phyloP scores from a whole-genome alignment of 1,284 basidiomycete species.

The Malassezia sympodialis region DNA sequence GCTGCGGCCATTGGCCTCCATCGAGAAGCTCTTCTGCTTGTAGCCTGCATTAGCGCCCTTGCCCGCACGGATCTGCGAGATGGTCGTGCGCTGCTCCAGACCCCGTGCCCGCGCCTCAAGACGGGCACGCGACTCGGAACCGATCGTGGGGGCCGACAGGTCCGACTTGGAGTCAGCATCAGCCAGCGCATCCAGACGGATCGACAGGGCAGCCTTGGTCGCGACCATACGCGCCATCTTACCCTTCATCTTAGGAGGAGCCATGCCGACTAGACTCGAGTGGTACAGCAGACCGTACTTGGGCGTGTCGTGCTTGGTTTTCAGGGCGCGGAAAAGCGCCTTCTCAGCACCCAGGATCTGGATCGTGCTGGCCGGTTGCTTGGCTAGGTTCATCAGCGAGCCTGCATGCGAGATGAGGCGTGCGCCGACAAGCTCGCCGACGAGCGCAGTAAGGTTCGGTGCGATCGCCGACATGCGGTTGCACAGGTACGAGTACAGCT shows the following conservation, averaged over 20 bases:
- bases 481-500: conserved; percentile 84
- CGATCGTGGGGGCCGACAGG: conserved; percentile 65
- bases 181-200: conserved; percentile 89
- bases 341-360: conserved; percentile 98
- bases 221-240: conserved; percentile 99
- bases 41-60: conserved; percentile 31
- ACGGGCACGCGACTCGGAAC: conserved; percentile 83
- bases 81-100: conserved; percentile 55
- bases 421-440: conserved; percentile 93
- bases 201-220: conserved; percentile 78
- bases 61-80: conserved; percentile 26
- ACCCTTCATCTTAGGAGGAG: conserved; percentile 94
- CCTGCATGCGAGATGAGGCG: conserved; percentile 93
- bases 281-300: conserved; percentile 98
- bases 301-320: conserved; percentile 97
- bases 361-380: conserved; percentile 93
- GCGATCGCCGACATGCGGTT: conserved; percentile 97
- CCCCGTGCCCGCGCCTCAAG: conserved; percentile 85
- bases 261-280: conserved; percentile 78
- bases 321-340: conserved; percentile 91
- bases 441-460: conserved; percentile 86
- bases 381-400: conserved; percentile 81
- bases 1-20: conserved; percentile 29
- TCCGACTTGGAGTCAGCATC: conserved; percentile 84
- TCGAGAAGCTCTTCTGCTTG: conserved; percentile 42